Evolutionary conservation across 768 basidiomycete species (phyloP).

Genomic region (Rhizopogon roseolus): DNA sequence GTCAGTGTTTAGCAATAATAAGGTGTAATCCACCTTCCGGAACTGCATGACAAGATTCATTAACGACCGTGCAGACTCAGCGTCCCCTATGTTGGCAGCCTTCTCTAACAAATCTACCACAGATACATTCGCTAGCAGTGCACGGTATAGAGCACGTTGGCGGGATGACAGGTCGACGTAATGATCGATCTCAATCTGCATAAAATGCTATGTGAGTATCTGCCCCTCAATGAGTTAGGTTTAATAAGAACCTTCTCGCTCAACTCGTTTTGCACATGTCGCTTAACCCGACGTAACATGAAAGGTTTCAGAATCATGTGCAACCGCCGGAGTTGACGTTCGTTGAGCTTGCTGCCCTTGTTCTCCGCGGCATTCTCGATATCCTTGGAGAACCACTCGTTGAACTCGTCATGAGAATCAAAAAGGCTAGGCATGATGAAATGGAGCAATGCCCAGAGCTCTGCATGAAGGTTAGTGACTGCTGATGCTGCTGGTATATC

Average conservation of each 20-base stretch:
- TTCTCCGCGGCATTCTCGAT: slow-evolving; percentile 95
- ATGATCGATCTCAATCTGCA: slow-evolving; percentile 92
- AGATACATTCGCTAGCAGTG: slow-evolving; percentile 87
- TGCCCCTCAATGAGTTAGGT: slow-evolving; percentile 56
- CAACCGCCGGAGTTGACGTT: slow-evolving; percentile 88
- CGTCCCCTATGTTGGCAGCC: slow-evolving; percentile 87
- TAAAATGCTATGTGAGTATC: slow-evolving; percentile 77
- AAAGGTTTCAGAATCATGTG: slow-evolving; percentile 99
- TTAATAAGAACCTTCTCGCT: slow-evolving; percentile 80
- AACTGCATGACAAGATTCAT: slow-evolving; percentile 99
- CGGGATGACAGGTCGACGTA: slow-evolving; percentile 92
- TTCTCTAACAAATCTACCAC: slow-evolving; percentile 92
- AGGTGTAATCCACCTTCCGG: slow-evolving; percentile 64
- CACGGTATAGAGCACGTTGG: slow-evolving; percentile 87
- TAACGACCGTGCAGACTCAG: slow-evolving; percentile 85
- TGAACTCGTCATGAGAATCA: slow-evolving; percentile 99
- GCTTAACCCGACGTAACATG: slow-evolving; percentile 96
- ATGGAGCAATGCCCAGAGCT: slow-evolving; percentile 96
- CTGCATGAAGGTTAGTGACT: slow-evolving; percentile 34
- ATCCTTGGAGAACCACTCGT: slow-evolving; percentile 99
- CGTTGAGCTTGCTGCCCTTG: slow-evolving; percentile 87
- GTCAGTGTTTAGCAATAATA: neutral
- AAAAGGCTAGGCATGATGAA: slow-evolving; percentile 99
- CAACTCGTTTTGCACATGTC: slow-evolving; percentile 98
- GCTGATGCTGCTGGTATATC: neutral